Conservation (phyloP, 371 early-diverging fungal species). For the Lichtheimia hyalospora region DNA sequence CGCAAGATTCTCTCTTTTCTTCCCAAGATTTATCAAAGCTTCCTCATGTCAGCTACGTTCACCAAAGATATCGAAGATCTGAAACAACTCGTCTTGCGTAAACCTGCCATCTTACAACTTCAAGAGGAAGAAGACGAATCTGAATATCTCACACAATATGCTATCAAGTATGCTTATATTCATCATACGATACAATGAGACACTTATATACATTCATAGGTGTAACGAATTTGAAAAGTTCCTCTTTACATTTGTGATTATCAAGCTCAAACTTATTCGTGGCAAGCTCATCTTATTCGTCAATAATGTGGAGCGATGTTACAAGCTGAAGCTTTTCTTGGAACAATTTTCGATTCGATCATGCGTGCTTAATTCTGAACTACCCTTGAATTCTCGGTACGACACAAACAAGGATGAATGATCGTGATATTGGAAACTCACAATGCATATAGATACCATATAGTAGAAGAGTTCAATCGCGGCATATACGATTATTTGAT, state of each 20-base stretch:
- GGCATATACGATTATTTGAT: constrained; percentile 96
- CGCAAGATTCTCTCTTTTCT: constrained; percentile 66
- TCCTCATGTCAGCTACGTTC: constrained; percentile 90
- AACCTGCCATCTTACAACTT: constrained; percentile 81
- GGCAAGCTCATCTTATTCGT: constrained; percentile 95
- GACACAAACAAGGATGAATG: background rate
- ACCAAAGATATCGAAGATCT: constrained; percentile 82
- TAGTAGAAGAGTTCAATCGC: constrained; percentile 95
- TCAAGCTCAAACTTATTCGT: constrained; percentile 86
- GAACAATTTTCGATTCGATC: constrained; percentile 93
- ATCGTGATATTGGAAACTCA: background rate
- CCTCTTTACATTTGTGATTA: constrained; percentile 83
- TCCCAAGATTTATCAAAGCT: constrained; percentile 86
- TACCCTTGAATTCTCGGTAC: constrained; percentile 81
- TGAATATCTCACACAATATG: constrained; percentile 75
- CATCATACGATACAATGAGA: background rate
- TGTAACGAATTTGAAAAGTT: constrained; percentile 89
- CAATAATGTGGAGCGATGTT: constrained; percentile 90
- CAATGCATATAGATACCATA: constrained; percentile 58
- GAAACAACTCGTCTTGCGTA: constrained; percentile 79
- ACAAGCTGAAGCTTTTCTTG: constrained; percentile 89
- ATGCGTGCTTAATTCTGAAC: constrained; percentile 91
- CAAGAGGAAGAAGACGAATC: constrained; percentile 75
- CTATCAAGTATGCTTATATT: constrained; percentile 45
- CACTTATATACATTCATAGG: constrained; percentile 26